Conservation (phyloP, 352 stramenopile species). For the Pythium sukuiense region DNA sequence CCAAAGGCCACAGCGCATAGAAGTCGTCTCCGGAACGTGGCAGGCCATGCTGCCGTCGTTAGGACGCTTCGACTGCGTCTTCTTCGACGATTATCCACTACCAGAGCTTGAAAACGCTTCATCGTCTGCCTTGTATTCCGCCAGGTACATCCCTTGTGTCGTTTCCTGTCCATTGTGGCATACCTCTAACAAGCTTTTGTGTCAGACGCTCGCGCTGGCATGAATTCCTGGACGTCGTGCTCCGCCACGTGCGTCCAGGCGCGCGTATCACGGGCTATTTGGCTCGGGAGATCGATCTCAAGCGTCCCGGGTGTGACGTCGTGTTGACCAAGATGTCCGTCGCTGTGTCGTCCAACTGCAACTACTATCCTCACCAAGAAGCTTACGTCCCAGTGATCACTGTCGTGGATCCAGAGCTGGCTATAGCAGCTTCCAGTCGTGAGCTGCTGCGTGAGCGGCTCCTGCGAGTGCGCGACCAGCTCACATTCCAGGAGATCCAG, state of each 20-base stretch:
- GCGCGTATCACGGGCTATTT: constrained; percentile 70
- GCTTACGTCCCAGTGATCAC: constrained; percentile 69
- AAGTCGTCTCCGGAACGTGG: constrained; percentile 68
- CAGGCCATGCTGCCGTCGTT: constrained; percentile 54
- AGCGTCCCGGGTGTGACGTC: constrained; percentile 42
- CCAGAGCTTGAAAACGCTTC: constrained; percentile 45
- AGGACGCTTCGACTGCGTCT: constrained; percentile 72
- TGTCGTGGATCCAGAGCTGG: constrained; percentile 35
- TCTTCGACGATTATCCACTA: constrained; percentile 83
- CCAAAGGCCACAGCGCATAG: constrained; percentile 28
- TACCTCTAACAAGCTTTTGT: background rate
- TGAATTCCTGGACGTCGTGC: constrained; percentile 57
- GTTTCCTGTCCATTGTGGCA: background rate
- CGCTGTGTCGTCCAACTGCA: constrained; percentile 42
- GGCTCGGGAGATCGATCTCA: constrained; percentile 49
- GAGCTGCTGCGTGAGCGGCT: constrained; percentile 15
- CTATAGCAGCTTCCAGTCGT: background rate
- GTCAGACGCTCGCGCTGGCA: constrained; percentile 61
- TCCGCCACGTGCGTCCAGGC: constrained; percentile 48
- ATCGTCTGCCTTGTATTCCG: background rate
- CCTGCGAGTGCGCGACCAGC: constrained; percentile 13
- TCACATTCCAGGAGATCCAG: constrained; percentile 7
- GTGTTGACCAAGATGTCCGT: constrained; percentile 36
- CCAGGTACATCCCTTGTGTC: background rate
- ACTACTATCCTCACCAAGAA: constrained; percentile 63